Base-by-base conservation (phyloP, 495 filamentous ascomycete species). In the Aspergillus sparsus region DNA sequence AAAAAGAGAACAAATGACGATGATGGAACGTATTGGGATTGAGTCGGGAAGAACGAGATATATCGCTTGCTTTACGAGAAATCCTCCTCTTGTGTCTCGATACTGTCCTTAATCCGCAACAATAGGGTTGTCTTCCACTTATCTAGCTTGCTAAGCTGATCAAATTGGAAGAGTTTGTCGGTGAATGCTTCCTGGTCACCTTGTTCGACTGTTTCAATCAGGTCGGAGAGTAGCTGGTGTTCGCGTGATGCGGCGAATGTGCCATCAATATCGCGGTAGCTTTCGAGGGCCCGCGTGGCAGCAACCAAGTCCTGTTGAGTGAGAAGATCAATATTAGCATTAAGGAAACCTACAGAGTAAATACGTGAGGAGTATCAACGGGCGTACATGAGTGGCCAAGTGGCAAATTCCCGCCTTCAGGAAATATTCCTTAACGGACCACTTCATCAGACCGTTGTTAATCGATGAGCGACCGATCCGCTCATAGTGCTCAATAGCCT, bases 51-150 rank as follows among this genome's bases (percentile, higher is more conserved):
- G 68, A n/a, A 18, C 56, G 64, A 58, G 46, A 33, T 49, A 57
- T 34, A 41, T 5, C n/a, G 37, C 8, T 15, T 18, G 39, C 41
- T 70, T 66, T 74, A 90, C 58, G 87, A 88, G 61, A 89, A 90
- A 69, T 90, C 87, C 58, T 93, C 91, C 5, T 81, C 86, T 59
- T 85, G 80, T 68, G 85, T 84, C 77, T 91, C 88, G 66, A 95
- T 93, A 53, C 76, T 80, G 67, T 85, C 86, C 84, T 97, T 96
- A 66, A 97, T 79, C 67, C 86, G 82, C 66, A 96, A 71, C 51
- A 96, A 74, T 39, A 97, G 81, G 39, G 88, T 91, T 56, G 89
- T 95, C 87, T 96, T 93, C 93, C 93, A 97, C 79, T 92, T 92
- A 68, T 96, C 91, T 67, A 97, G 76, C 77, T 91, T 90, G 75